Conservation (phyloP, 1,284 basidiomycete genomes). For the Ceratobasidium sp. region DNA sequence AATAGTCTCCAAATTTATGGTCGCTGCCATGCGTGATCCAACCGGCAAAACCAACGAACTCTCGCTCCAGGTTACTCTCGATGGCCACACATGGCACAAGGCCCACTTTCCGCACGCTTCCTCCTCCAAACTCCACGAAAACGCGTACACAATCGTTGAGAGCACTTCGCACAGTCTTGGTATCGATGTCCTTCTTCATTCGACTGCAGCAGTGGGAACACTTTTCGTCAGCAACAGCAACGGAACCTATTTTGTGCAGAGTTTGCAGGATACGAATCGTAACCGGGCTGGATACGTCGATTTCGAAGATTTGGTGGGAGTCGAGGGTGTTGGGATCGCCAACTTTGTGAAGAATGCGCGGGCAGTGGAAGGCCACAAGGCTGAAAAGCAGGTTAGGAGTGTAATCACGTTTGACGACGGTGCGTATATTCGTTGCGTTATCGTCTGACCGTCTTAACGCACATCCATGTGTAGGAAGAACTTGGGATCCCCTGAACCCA, state of each 20-base stretch:
- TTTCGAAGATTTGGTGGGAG: constrained; percentile 88
- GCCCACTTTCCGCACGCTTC: constrained; percentile 87
- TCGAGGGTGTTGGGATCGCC: constrained; percentile 93
- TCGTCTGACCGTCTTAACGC: neutral
- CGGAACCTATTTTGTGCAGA: constrained; percentile 94
- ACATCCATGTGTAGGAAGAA: constrained; percentile 38
- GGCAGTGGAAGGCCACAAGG: constrained; percentile 73
- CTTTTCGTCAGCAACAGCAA: constrained; percentile 94
- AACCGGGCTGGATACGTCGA: constrained; percentile 90
- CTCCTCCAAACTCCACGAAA: constrained; percentile 79
- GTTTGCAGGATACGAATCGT: constrained; percentile 88
- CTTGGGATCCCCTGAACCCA: neutral
- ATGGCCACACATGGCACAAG: constrained; percentile 81
- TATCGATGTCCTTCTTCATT: constrained; percentile 88
- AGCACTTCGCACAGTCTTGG: constrained; percentile 90
- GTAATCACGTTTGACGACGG: constrained; percentile 94
- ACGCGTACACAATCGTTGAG: constrained; percentile 96
- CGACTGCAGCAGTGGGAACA: constrained; percentile 79
- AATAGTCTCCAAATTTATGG: constrained; percentile 88
- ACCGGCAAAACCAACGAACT: constrained; percentile 59
- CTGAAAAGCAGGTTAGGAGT: constrained; percentile 73
- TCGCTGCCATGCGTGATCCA: constrained; percentile 80
- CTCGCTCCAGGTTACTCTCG: constrained; percentile 84
- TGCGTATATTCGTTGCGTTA: constrained; percentile 50
- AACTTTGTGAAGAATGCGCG: constrained; percentile 86